Percentiles rank a stretch among this genome's conserved stretches.
Evolutionary conservation across 2,329 filamentous ascomycete genomes (phyloP).

Genomic region (Paramyrothecium roridum): DNA sequence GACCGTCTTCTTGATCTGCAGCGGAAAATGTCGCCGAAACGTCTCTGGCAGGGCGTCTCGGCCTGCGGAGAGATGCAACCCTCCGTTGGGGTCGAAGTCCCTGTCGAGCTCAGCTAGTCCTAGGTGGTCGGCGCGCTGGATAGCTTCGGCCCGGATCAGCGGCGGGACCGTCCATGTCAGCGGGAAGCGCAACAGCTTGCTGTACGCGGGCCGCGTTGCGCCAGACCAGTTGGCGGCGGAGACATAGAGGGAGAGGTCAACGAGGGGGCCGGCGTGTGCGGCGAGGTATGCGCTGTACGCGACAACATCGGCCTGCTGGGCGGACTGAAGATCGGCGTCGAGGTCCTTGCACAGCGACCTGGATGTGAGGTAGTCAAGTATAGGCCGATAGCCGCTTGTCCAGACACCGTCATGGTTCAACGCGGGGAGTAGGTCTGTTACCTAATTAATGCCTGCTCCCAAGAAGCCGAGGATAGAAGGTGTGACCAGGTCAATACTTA

Average conservation of each 20-base stretch:
- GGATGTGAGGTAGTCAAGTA: constrained; percentile 53
- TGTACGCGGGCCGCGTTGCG: constrained; percentile 77
- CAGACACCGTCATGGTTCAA: constrained; percentile 49
- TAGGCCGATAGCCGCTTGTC: constrained; percentile 58
- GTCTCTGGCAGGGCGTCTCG: constrained; percentile 35
- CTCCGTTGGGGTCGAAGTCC: constrained; percentile 42
- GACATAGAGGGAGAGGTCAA: constrained; percentile 87
- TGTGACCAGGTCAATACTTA: constrained; percentile 38
- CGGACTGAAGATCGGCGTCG: constrained; percentile 34
- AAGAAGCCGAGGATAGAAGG: constrained; percentile 8
- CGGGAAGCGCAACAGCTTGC: constrained; percentile 76
- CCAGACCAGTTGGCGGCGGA: constrained; percentile 83
- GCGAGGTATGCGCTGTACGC: constrained; percentile 68
- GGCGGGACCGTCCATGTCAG: constrained; percentile 84
- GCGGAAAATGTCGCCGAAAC: constrained; percentile 34
- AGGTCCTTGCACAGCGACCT: constrained; percentile 30
- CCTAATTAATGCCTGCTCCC: background rate
- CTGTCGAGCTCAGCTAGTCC: constrained; percentile 67
- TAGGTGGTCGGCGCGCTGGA: constrained; percentile 65
- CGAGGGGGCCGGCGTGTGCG: constrained; percentile 69
- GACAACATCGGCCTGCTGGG: constrained; percentile 42
- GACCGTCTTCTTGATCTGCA: constrained; percentile 52
- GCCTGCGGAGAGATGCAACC: constrained; percentile 31
- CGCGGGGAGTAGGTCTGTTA: constrained; percentile 51
- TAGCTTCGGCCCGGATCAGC: constrained; percentile 66